Evolutionary conservation across 345 rosid genomes (phyloP).

Genomic region (Iberis pinnata): DNA sequence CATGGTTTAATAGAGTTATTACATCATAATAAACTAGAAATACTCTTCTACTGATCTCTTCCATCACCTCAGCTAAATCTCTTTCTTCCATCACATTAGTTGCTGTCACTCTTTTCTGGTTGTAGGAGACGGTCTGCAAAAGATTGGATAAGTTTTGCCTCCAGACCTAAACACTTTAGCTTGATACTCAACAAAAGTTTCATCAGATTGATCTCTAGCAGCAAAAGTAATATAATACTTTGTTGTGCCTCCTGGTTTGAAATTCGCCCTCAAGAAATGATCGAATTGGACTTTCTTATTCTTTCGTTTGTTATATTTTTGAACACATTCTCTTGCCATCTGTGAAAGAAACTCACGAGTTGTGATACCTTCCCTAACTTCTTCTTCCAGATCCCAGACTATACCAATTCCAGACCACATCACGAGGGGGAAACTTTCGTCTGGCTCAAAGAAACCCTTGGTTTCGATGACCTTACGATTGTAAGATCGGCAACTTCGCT

Average conservation of each 20-base stretch:
- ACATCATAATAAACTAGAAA: no score
- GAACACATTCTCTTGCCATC: neutral
- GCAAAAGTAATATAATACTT: constrained; percentile 19
- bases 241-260: neutral
- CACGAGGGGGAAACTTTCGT: neutral
- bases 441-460: constrained; percentile 10
- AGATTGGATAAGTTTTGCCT: constrained; percentile 12
- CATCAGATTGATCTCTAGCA: constrained; percentile 10
- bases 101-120: no score
- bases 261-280: constrained; percentile 11
- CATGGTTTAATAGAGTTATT: no score
- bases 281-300: neutral
- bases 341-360: neutral
- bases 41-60: no score
- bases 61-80: no score
- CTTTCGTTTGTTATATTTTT: neutral
- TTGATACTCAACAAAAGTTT: constrained; percentile 11
- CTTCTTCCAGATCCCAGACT: neutral
- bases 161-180: neutral
- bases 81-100: no score
- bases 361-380: neutral
- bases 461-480: no score
- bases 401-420: neutral
- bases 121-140: constrained; percentile 26
- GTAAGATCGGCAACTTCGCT: no score